phyloP scores from a whole-genome alignment of 495 filamentous ascomycete genomes.

The Thozetella sp. region DNA sequence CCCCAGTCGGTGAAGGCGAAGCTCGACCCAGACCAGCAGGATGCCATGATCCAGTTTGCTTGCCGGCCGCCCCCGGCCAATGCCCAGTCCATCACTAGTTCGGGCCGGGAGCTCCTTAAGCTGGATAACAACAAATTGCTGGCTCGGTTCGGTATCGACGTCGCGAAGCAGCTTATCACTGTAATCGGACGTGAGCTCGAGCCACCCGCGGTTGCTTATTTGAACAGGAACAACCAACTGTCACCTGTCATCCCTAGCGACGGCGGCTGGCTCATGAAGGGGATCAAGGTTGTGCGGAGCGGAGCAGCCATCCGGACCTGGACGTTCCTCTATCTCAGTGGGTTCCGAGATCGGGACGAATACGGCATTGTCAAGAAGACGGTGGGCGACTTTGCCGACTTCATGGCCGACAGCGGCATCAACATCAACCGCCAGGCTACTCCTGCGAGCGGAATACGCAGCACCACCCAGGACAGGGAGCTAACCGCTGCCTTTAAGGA shows the following conservation, averaged over 20 bases:
- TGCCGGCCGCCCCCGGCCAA: constrained; percentile 67
- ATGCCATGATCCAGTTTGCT: constrained; percentile 69
- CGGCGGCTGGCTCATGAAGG: constrained; percentile 41
- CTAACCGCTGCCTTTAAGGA: constrained; percentile 13
- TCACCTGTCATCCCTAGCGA: constrained; percentile 9
- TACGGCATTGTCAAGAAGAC: constrained; percentile 19
- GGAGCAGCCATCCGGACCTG: constrained; percentile 30
- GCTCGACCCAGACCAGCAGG: constrained; percentile 57
- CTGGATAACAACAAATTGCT: constrained; percentile 35
- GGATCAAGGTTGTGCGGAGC: constrained; percentile 26
- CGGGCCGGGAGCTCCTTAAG: constrained; percentile 44
- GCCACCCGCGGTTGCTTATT: constrained; percentile 57
- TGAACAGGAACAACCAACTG: constrained; percentile 13
- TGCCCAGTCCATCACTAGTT: constrained; percentile 61
- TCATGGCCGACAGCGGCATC: constrained; percentile 31
- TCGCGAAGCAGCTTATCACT: constrained; percentile 58
- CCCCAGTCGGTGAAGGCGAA: constrained; percentile 62
- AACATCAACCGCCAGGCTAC: constrained; percentile 17
- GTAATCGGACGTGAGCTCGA: constrained; percentile 64
- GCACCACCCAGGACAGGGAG: background rate
- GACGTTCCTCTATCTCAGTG: constrained; percentile 24
- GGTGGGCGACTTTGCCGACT: constrained; percentile 27
- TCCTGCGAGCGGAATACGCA: background rate
- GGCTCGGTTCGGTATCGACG: constrained; percentile 54
- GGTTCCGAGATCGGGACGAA: background rate